Percentiles rank a stretch among this genome's conserved stretches.
Conservation (phyloP, 306 rosid genomes). For the Ormosia emarginata region DNA sequence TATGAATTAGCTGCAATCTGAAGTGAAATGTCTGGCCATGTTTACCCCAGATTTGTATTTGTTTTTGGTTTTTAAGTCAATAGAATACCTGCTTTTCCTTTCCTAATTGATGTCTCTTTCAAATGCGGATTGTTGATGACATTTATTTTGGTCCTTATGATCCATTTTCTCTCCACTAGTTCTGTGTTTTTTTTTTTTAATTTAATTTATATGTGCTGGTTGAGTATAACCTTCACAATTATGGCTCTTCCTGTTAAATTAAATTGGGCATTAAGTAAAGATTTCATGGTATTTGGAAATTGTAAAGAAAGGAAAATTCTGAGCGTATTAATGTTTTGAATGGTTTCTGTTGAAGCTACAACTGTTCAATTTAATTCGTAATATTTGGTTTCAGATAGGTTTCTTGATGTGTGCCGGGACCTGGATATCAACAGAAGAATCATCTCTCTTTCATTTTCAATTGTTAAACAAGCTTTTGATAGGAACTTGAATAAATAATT, state of each 20-base stretch:
- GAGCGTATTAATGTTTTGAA: not conserved
- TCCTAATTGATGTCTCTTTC: not conserved
- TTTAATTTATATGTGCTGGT: not conserved
- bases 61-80: not conserved
- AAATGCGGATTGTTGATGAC: conserved; percentile 1
- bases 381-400: not conserved
- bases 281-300: not conserved
- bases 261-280: not conserved
- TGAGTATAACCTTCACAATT: not conserved
- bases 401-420: not conserved
- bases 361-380: not conserved
- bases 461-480: not conserved
- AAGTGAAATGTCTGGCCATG: not conserved
- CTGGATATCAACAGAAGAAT: not conserved
- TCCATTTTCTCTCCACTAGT: not conserved
- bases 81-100: not conserved
- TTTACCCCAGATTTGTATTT: not conserved
- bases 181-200: not conserved
- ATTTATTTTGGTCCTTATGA: not conserved
- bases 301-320: not conserved
- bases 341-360: not conserved
- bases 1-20: not conserved
- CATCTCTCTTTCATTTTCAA: not conserved
- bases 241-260: not conserved
- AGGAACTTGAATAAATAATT: not conserved